Evolutionary conservation across 2,329 filamentous ascomycete genomes (phyloP).

Genomic region (Mycosphaerella arachidis): DNA sequence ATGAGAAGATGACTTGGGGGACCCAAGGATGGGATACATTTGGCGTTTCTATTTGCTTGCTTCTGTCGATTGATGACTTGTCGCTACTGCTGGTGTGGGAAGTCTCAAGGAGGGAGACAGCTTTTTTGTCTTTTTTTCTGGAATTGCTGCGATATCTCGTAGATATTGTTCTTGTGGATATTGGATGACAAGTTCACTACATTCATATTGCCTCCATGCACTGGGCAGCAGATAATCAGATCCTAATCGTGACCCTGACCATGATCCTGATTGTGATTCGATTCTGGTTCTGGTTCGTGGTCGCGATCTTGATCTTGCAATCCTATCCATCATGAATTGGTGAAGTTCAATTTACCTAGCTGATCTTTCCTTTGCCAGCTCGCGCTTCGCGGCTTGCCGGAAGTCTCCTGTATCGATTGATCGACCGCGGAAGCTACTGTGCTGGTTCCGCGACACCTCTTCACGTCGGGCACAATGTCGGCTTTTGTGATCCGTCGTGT

Average conservation of each 20-base stretch:
- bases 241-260: neutral
- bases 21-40: neutral
- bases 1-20: neutral
- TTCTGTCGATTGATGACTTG: neutral
- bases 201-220: neutral
- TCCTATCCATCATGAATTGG: neutral
- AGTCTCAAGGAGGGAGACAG: neutral
- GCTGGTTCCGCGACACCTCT: neutral
- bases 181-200: neutral
- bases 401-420: neutral
- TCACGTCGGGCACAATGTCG: neutral
- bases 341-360: neutral
- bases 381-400: neutral
- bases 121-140: neutral
- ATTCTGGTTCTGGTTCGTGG: neutral
- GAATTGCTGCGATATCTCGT: neutral
- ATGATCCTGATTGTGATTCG: neutral
- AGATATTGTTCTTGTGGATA: neutral
- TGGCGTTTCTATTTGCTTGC: slow-evolving; percentile 2
- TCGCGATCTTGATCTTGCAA: neutral
- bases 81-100: neutral
- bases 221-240: too few relatives aligned
- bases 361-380: neutral
- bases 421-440: neutral
- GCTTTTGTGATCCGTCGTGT: neutral